phyloP scores from a whole-genome alignment of 371 early-diverging fungal genomes.

The Vairimorpha necatrix region DNA sequence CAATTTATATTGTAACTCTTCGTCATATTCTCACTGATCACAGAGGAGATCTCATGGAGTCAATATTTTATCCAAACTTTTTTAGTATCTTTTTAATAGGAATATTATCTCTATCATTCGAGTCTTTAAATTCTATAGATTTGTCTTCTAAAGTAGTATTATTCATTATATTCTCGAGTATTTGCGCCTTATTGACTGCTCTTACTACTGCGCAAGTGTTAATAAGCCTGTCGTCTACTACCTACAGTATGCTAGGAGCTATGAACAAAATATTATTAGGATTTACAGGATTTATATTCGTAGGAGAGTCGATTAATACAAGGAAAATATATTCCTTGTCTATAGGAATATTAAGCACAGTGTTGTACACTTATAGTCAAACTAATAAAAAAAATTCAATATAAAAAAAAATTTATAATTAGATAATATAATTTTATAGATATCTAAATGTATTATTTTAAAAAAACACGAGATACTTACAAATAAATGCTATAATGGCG shows the following conservation, averaged over 20 bases:
- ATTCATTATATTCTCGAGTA: slow-evolving; percentile 72
- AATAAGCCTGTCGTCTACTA: slow-evolving; percentile 75
- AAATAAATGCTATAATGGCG: too few relatives aligned
- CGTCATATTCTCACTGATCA: slow-evolving; percentile 72
- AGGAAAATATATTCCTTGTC: neutral
- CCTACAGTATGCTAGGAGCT: slow-evolving; percentile 93
- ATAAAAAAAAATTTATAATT: too few relatives aligned
- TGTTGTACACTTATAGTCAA: neutral
- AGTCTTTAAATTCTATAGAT: neutral
- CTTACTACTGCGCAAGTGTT: slow-evolving; percentile 79
- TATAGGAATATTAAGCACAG: neutral
- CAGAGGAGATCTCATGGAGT: slow-evolving; percentile 82
- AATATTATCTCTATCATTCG: neutral
- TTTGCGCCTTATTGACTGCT: slow-evolving; percentile 81
- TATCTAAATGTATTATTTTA: too few relatives aligned
- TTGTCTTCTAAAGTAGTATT: neutral
- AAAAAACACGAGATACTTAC: too few relatives aligned
- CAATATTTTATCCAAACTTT: slow-evolving; percentile 83
- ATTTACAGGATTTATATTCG: slow-evolving; percentile 74
- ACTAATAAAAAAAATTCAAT: too few relatives aligned
- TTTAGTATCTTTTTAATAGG: slow-evolving; percentile 67
- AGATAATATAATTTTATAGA: too few relatives aligned
- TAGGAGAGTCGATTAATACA: neutral
- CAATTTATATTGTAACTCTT: slow-evolving; percentile 79
- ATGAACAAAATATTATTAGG: slow-evolving; percentile 93